Percentiles rank a stretch among this genome's conserved stretches.
These are phyloP conservation scores for Irpex sp. DNA, from an alignment of 1,284 basidiomycete genomes.

Conservation along the genomic window DNA sequence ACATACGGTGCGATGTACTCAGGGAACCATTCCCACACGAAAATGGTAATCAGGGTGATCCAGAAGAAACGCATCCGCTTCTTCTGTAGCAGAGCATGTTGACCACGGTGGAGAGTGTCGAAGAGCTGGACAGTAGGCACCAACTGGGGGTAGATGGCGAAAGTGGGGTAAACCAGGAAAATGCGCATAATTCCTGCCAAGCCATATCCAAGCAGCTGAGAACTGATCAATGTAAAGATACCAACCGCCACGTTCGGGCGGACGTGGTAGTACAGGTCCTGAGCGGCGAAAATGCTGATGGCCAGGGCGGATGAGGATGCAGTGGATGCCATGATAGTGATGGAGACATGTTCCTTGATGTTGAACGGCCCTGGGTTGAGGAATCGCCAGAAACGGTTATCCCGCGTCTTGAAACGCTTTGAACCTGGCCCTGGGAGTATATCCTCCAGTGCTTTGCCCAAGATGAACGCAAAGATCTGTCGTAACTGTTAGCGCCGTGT, in stretches of 20 bases:
- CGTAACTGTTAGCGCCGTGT: background rate
- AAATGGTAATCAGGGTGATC: constrained; percentile 44
- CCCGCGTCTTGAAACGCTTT: constrained; percentile 29
- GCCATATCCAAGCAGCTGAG: constrained; percentile 31
- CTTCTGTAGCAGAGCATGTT: constrained; percentile 40
- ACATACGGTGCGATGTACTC: constrained; percentile 35
- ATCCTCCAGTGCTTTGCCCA: constrained; percentile 39
- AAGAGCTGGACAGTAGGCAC: constrained; percentile 49
- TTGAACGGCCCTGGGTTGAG: constrained; percentile 57
- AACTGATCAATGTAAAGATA: constrained; percentile 31
- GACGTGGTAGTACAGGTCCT: constrained; percentile 34
- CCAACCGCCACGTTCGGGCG: constrained; percentile 31
- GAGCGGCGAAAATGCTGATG: constrained; percentile 29
- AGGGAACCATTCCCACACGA: constrained; percentile 39
- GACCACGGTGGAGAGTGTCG: constrained; percentile 51
- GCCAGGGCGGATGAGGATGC: constrained; percentile 22
- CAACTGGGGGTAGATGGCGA: constrained; percentile 20
- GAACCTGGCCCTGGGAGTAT: constrained; percentile 43
- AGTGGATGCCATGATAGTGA: constrained; percentile 46
- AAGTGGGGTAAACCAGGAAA: constrained; percentile 36
- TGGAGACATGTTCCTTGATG: constrained; percentile 58
- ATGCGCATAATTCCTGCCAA: constrained; percentile 23
- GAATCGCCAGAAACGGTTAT: constrained; percentile 47
- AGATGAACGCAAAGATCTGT: constrained; percentile 32
- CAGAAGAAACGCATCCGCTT: constrained; percentile 59